Conservation (phyloP, 2,329 filamentous ascomycete genomes). For the Bipolaris bicolor region DNA sequence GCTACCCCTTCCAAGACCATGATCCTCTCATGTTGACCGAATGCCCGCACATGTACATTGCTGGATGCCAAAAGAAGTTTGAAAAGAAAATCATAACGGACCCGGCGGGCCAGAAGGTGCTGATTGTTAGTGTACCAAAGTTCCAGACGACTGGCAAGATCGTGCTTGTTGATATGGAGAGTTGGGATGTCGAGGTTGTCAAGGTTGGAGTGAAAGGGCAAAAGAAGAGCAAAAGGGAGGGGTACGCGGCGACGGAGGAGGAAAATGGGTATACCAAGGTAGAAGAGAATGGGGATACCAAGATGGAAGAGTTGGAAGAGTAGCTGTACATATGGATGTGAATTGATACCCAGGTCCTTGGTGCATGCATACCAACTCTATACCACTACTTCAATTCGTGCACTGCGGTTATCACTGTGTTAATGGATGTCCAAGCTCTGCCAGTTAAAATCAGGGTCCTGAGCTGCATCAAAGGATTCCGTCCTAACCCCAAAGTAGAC, state of each 20-base stretch:
- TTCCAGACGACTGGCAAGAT: conserved; percentile 81
- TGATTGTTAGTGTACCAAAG: conserved; percentile 81
- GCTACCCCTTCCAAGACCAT: conserved; percentile 92
- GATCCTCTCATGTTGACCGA: conserved; percentile 87
- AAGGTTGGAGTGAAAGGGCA: conserved; percentile 20
- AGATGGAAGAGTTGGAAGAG: not conserved
- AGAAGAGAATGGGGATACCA: too few relatives aligned
- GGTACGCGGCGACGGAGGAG: conserved; percentile 2
- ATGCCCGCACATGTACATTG: conserved; percentile 91
- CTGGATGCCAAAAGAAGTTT: conserved; percentile 82
- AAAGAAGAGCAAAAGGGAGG: not conserved
- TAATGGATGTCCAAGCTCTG: too few relatives aligned
- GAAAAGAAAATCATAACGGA: conserved; percentile 72
- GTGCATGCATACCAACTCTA: not conserved
- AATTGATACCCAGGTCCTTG: conserved; percentile 6
- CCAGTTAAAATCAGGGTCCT: too few relatives aligned
- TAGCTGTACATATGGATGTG: not conserved
- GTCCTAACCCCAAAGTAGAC: not conserved
- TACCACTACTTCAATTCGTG: too few relatives aligned
- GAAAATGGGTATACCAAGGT: not conserved
- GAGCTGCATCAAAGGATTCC: too few relatives aligned
- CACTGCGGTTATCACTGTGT: too few relatives aligned
- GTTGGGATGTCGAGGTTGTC: conserved; percentile 76
- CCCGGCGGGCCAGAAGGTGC: conserved; percentile 70
- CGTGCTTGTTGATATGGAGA: conserved; percentile 84